Evolutionary conservation across 345 rosid species (phyloP), one percentile per base, ranked within the genome.

Genomic region (Gossypioides kirkii): DNA sequence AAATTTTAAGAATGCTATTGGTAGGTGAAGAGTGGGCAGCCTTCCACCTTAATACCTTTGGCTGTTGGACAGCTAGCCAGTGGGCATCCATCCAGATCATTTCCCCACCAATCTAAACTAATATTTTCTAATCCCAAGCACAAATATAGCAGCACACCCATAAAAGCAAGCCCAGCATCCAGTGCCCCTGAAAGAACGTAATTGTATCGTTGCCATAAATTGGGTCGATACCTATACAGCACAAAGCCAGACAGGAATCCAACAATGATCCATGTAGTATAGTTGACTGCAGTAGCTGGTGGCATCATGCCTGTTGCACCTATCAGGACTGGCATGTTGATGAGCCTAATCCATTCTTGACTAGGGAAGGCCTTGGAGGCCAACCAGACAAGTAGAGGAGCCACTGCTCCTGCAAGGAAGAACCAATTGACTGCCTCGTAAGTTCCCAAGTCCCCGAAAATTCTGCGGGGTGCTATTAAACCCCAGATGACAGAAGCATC

Each of bases 401-500:
- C 38, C 38, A 5, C 7, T 16, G 91, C 97, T 0, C 99, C 99
- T 0, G 18, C 90, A 0, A 95, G 85, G 79, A 95, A 95, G 86
- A 91, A 95, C 99, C 99, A 95, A 53, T 93, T 95, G 26, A 93
- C 66, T 0, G 97, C 89, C 73, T 77, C 83, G 32, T 95, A 95
- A 18, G 80, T 76, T 18, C 98, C 97, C 68, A 89, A 76, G 76
- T 95, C 87, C 10, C 99, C 98, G n/a, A 95, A 95, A 52, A 91
- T 91, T 74, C 97, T 80, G 8, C 98, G 84, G 1, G 99, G 99
- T 16, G 93, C 99, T 0, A 95, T 85, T 62, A 95, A 80, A 20
- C 98, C 98, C 98, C 99, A 95, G 32, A 95, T 92, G 14, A 89
- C 99, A 0, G 99, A 92, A 4, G 99, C 99, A 26, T 95, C 98